Base-by-base conservation (phyloP, 768 basidiomycete genomes). In the Psilocybe sp. region DNA sequence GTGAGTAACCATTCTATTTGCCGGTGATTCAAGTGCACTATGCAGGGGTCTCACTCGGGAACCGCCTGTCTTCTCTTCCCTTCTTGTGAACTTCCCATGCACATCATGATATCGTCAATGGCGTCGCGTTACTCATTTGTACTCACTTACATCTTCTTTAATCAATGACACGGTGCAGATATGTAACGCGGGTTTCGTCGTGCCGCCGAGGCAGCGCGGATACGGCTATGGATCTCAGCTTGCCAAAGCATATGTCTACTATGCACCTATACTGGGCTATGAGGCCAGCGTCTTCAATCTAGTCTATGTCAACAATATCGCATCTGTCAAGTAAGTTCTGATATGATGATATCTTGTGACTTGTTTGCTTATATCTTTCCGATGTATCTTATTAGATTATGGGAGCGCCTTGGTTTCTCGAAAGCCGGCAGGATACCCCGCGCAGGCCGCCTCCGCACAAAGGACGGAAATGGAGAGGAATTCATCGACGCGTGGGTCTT, bases 161-260 rank as follows among this genome's bases (percentile, higher is more conserved):
- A 16, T 40, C 43, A 11, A 37, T 46, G 38, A 40, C 19, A 23
- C 35, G 35, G 35, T 44, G 32, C 56, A 91, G 86, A 88, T 89
- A 52, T 92, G 91, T 69, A 97, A 96, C 59, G 92, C 80, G 4
- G 94, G 94, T 2, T 97, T 97, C 68, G 73, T 96, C 33, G 84
- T 94, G 6, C 81, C 86, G 16, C 74, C 79, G 5, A 59, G 60
- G 0, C 80, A 84, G 31, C 78, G 91, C 19, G 82, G 82, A 2
- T 68, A 72, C 33, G 84, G 87, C 28, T 81, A 87, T 59, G 94
- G 93, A 14, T 68, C 70, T 37, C 71, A 80, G 6, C 79, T 98
- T 34, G 92, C 88, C 3, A 77, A 76, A 52, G 89, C 89, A 2
- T 97, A 82, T 67, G 69, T 95, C 15, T 70, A 87, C 63, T 92